Evolutionary conservation across 179 eudicot species (phyloP), one percentile per base, ranked within the genome.

Genomic region (Nepenthes alata): DNA sequence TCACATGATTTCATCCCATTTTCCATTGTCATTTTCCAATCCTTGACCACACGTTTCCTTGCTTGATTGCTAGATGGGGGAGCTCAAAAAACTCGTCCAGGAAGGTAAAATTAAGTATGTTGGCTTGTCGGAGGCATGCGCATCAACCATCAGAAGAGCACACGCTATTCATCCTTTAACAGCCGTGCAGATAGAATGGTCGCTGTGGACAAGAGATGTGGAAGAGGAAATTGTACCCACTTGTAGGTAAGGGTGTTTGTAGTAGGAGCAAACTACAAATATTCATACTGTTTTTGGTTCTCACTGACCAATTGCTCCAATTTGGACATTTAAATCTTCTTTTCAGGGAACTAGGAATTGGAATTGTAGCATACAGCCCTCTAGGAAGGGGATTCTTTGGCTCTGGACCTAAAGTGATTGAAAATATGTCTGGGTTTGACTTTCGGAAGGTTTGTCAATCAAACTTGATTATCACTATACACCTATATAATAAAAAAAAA

Each of bases 301-400:
- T 25, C 25, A 25, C 25, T 25, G 25, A 25, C 25, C 25, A 25
- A 41, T 41, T 41, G 5, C 45, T 41, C 5, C 45, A 41, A 41
- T 41, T 41, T 41, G 45, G 8, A 41, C 5, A 41, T 41, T 25
- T 25, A 25, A 25, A 25, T 25, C 25, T 25, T 25, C 25, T 25
- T 25, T 41, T 4, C 45, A 81, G 82, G 50, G 85, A 78, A 65
- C 85, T 78, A n/a, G 85, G 82, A 11, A 81, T 78, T 49, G 88
- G 88, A 53, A 83, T 83, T 37, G 83, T 83, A 11, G 66, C 79
- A 49, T 83, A 78, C 62, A 78, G 88, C 64, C 88, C 88, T 13
- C 64, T 83, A 2, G 87, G 85, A 6, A 70, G 81, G 37, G 88
- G 88, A 10, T 83, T 80, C 65, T 60, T 83, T 13, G 61, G 83